Percentiles rank a stretch among this genome's conserved stretches.
These are phyloP conservation scores for Cytospora piceae DNA, from an alignment of 2,329 filamentous ascomycete genomes.

Conservation along the genomic window DNA sequence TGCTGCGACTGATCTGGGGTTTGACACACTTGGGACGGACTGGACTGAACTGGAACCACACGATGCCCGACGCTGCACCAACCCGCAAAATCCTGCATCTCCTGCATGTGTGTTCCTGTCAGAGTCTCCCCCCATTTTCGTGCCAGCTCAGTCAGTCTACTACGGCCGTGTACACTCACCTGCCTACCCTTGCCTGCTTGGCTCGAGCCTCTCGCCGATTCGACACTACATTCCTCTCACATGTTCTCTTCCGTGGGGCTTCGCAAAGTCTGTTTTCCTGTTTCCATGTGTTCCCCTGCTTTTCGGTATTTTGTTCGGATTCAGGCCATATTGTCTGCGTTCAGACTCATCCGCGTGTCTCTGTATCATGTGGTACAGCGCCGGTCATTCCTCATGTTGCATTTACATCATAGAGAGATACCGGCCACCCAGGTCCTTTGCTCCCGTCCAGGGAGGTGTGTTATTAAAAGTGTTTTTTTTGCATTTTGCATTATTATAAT, in stretches of 20 bases:
- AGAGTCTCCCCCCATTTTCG: neutral
- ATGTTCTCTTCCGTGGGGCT: slow-evolving; percentile 4
- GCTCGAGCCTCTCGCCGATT: neutral
- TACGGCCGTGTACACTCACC: slow-evolving; percentile 7
- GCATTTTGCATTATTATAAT: slow-evolving; percentile 6
- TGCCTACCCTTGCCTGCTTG: neutral
- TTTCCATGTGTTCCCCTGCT: neutral
- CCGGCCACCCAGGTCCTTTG: slow-evolving; percentile 24
- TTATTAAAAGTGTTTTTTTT: slow-evolving; percentile 15
- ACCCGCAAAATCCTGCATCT: slow-evolving; percentile 9
- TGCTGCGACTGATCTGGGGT: neutral
- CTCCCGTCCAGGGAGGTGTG: slow-evolving; percentile 25
- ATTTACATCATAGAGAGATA: slow-evolving; percentile 26
- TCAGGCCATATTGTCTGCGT: neutral
- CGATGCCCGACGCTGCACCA: slow-evolving; percentile 21
- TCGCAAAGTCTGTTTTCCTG: neutral
- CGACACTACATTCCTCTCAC: neutral
- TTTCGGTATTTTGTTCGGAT: neutral
- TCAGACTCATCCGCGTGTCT: slow-evolving; percentile 1
- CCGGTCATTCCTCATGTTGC: slow-evolving; percentile 14
- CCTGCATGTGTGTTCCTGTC: slow-evolving; percentile 1
- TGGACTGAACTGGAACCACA: slow-evolving; percentile 11
- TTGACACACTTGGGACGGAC: slow-evolving; percentile 7
- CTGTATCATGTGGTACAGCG: slow-evolving; percentile 7
- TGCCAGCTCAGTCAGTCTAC: neutral